Evolutionary conservation across 306 rosid genomes (phyloP), one percentile per base, ranked within the genome.

Genomic region (Amphicarpaea edgeworthii): DNA sequence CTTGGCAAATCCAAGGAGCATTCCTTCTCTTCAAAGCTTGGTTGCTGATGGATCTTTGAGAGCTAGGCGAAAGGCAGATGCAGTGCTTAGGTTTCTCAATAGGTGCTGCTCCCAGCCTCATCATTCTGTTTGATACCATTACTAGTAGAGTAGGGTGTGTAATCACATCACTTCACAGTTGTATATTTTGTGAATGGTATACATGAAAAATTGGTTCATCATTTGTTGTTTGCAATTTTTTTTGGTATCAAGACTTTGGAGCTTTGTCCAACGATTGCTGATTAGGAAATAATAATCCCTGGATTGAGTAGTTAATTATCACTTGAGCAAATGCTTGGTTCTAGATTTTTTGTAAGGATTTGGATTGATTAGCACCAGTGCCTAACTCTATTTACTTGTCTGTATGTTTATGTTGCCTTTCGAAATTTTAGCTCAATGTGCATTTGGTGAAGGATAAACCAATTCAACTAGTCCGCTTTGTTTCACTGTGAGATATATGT

Each of bases 21-120:
- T 95, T 77, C 98, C 96, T 38, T 92, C 92, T 17, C 97, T 95
- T 11, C 97, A 89, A 26, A 87, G 90, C 80, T 83, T 95, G 85
- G 96, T 80, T 46, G 76, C 84, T 15, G 90, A 90, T 74, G 96
- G 96, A 3, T 95, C 96, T 21, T 82, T 90, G 81, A 95, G 87
- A 82, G 88, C 97, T 37, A 81, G 89, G 26, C 86, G 97, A 78
- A 95, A 92, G 53, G 98, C 97, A 0, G 93, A 92, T 60, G 97
- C 97, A 3, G 57, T 95, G 87, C 93, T 95, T 26, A 72, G 97
- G 87, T 53, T 90, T 79, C 92, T 95, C 15, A 86, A 89, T 55
- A 89, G 92, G 83, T 90, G 85, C 77, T 95, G 97, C 80, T 87
- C 88, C 81, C 93, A 84, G 20, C 83, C 96, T 60, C 89, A 87